Evolutionary conservation across 768 basidiomycete species (phyloP), one percentile per base, ranked within the genome.

Genomic region (Sporobolomyces phaffii): DNA sequence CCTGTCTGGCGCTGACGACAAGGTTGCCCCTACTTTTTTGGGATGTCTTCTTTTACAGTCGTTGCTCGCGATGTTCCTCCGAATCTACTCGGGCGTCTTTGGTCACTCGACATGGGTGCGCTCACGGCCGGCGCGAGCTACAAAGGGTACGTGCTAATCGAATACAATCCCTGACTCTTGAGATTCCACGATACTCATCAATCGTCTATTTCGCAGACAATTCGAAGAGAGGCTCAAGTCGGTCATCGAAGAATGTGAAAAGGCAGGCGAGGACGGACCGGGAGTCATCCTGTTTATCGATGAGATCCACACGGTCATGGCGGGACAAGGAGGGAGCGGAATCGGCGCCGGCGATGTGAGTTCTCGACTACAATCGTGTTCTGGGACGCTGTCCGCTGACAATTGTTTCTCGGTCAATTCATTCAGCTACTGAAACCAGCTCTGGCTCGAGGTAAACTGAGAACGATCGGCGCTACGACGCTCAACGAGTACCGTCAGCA

Each of bases 151-250:
- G n/a, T n/a, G n/a, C n/a, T n/a, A n/a, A n/a, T n/a, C n/a, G n/a
- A n/a, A n/a, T n/a, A n/a, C n/a, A n/a, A n/a, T n/a, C n/a, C n/a
- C n/a, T n/a, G n/a, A n/a, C n/a, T n/a, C n/a, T n/a, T n/a, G n/a
- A n/a, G n/a, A n/a, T n/a, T n/a, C n/a, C n/a, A n/a, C n/a, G n/a
- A n/a, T n/a, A n/a, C n/a, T n/a, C n/a, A n/a, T n/a, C n/a, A n/a
- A n/a, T n/a, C n/a, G n/a, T n/a, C n/a, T n/a, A n/a, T n/a, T n/a
- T n/a, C n/a, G n/a, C n/a, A n/a, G 88, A 53, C 91, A 97, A 79
- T 99, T 92, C 78, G 93, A 97, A 54, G 93, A 97, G 77, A 88
- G 93, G 44, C 86, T 97, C 79, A 97, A 96, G 77, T 80, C 87
- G 15, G 90, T 97, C 60, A 79, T 99, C 62, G 86, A 87, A 65